A percentile compares a stretch with the other conserved stretches of the same genome.
Evolutionary conservation across 805 yeast species (phyloP).

Genomic region (Wickerhamiella brachini): DNA sequence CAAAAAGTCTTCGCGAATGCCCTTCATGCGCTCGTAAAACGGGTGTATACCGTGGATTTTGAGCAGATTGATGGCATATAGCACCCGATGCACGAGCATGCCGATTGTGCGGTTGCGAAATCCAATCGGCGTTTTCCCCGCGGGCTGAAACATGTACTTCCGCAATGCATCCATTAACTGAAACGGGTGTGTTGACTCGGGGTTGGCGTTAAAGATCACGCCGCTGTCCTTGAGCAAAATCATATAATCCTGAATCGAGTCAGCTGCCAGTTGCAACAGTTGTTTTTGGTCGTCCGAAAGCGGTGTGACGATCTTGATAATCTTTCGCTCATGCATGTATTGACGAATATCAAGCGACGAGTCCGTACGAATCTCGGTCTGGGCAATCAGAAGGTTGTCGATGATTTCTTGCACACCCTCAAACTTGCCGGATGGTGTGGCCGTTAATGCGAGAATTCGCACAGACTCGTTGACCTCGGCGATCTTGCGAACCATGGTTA

Average conservation of each 20-base stretch:
- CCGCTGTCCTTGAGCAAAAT: constrained; percentile 49
- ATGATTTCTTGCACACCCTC: constrained; percentile 83
- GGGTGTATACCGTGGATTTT: constrained; percentile 73
- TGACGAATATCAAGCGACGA: constrained; percentile 62
- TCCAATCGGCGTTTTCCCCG: constrained; percentile 11
- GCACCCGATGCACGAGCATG: constrained; percentile 53
- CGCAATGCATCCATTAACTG: constrained; percentile 49
- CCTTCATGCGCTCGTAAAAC: constrained; percentile 51
- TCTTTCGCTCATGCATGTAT: constrained; percentile 57
- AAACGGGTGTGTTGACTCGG: constrained; percentile 30
- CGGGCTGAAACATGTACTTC: constrained; percentile 22
- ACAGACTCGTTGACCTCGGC: constrained; percentile 50
- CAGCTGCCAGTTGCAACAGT: constrained; percentile 40
- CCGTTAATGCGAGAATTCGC: constrained; percentile 77
- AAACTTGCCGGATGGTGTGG: constrained; percentile 84
- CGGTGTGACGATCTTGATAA: constrained; percentile 45
- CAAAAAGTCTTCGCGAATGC: constrained; percentile 27
- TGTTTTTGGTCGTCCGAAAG: constrained; percentile 41
- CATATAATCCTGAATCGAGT: constrained; percentile 54
- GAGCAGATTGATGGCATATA: constrained; percentile 37
- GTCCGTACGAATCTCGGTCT: constrained; percentile 77
- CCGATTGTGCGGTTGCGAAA: constrained; percentile 24
- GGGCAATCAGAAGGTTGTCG: constrained; percentile 55
- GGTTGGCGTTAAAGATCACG: constrained; percentile 52
- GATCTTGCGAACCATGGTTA: constrained; percentile 59